Evolutionary conservation across 305 asterid species (phyloP), one percentile per base, ranked within the genome.

Genomic region (Caryopteris hybrid): DNA sequence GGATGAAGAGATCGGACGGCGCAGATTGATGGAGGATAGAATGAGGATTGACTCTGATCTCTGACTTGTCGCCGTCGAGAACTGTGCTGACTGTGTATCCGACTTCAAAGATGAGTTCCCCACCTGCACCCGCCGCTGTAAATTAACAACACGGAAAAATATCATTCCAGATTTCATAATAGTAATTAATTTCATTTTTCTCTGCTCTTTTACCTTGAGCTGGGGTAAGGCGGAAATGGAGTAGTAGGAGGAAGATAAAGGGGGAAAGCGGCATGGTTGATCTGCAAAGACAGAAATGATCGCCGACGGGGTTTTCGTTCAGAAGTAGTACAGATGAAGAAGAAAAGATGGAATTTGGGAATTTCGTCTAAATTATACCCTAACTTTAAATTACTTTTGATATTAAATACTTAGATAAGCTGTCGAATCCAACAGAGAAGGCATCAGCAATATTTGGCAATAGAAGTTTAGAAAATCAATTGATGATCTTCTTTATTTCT

Each of bases 51-150:
- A 92, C 61, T 16, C 65, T 63, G 57, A 73, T 6, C 69, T 58
- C 74, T 23, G 83, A 68, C 83, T 90, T 88, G 83, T 92, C 69
- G 33, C 98, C 98, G 66, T 85, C 77, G 56, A 88, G 58, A 73
- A 89, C 68, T 36, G 96, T 92, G 82, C 53, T 84, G 71, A 92
- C 95, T 53, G 88, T 75, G 82, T 92, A 92, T 66, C 98, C 96
- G 34, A 83, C 88, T 77, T 89, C 98, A 43, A 61, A 80, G 68
- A 84, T 25, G 78, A 84, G 47, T 17, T 70, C 64, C 46, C 78
- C 81, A 33, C 66, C 76, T 66, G 74, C 59, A 58, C 48, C 76
- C 13, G 65, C 79, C 60, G 54, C 76, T 70, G 77, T 48, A 60
- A 74, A 67, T 29, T 13, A 53, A 65, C 0, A 72, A 27, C 45